Evolutionary conservation across 208 protist species (phyloP), one percentile per base, ranked within the genome.

Genomic region (Porcisia hertigi): DNA sequence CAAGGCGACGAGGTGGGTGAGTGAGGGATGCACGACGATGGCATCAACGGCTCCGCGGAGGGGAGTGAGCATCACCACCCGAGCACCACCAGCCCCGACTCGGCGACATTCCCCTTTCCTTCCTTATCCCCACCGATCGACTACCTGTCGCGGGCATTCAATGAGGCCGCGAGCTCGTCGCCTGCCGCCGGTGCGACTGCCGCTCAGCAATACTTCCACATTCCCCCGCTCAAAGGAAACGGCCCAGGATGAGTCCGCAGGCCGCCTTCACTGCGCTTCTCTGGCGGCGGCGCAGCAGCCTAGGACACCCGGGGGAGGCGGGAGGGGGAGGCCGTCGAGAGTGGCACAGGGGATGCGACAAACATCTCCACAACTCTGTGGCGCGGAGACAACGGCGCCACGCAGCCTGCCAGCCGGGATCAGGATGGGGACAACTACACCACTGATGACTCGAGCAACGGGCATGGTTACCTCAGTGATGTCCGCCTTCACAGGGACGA

Each of bases 141-240:
- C 9, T 1, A 25, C 41, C 23, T 34, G 36, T 7, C 41, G 9
- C 45, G 67, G 12, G 14, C 25, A 55, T 4, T 30, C 3, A 6
- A 72, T 18, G 67, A 72, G 8, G 5, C 30, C 18, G 23, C 54
- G 25, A 25, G 34, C 7, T 43, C 67, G 18, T 55, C 52, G 11
- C 4, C 30, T 39, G 52, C 49, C 49, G 39, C 41, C 9, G 54
- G 69, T 1, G 69, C 69, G 36, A 73, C 18, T 30, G 39, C 69
- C 9, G 69, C 53, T 30, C 47, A 36, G 69, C 69, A 39, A 23
- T 64, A 39, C 54, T 73, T 63, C 39, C 41, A 63, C 39, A 73
- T 53, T 30, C 45, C 69, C 3, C 52, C 63, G 54, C 63, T 71
- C 47, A 45, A 45, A 41, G 36, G 63, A 36, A 16, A 55, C 52